phyloP scores from a whole-genome alignment of 1,139 yeast genomes.

The Sugiyamaella grinbergsii region DNA sequence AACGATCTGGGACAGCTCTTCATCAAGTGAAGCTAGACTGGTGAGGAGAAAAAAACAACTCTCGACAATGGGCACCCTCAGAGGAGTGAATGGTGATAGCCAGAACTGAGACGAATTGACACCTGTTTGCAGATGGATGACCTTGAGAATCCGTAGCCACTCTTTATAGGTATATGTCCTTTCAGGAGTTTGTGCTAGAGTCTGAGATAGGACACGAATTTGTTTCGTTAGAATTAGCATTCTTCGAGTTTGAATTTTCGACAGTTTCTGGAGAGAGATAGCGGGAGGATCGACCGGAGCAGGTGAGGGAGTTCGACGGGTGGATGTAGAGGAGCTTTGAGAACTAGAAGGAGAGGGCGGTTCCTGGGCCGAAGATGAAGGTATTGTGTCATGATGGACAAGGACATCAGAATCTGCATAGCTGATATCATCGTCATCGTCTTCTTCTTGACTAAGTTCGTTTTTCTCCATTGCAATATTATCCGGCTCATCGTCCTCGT shows the following conservation, averaged over 20 bases:
- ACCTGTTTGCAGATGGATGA: constrained; percentile 36
- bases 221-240: constrained; percentile 38
- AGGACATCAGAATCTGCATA: constrained; percentile 25
- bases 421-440: constrained; percentile 27
- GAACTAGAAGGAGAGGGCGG: background rate
- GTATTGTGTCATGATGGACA: background rate
- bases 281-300: background rate
- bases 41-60: constrained; percentile 60
- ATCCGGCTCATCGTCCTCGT: constrained; percentile 17
- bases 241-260: constrained; percentile 23
- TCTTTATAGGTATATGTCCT: constrained; percentile 48
- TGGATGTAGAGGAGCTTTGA: background rate
- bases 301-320: background rate
- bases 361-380: background rate
- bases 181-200: constrained; percentile 42
- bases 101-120: constrained; percentile 46
- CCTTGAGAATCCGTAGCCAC: constrained; percentile 47
- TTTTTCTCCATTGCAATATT: constrained; percentile 9
- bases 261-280: constrained; percentile 21
- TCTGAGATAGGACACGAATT: constrained; percentile 25
- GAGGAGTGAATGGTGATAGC: constrained; percentile 65
- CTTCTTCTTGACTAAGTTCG: constrained; percentile 17
- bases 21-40: constrained; percentile 46
- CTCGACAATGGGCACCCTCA: constrained; percentile 66
- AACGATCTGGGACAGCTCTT: constrained; percentile 13